phyloP scores from a whole-genome alignment of 257 asterid species.

The Solanum habrochaites region DNA sequence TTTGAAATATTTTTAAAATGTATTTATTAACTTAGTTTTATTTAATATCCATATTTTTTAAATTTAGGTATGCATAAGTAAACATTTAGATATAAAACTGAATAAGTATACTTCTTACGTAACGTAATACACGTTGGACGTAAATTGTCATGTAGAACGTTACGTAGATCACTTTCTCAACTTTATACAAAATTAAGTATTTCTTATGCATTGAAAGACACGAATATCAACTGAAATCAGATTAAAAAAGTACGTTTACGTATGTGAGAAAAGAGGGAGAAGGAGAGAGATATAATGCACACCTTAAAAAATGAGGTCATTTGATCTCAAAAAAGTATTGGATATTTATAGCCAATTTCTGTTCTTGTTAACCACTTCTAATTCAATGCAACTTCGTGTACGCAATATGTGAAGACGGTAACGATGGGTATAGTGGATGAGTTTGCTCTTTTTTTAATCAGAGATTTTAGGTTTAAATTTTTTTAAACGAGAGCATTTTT shows the following conservation, averaged over 20 bases:
- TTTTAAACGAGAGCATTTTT: too few species aligned
- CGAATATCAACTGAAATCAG: rapidly evolving
- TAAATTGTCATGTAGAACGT: not conserved
- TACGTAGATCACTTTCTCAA: not conserved
- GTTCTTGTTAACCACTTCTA: not conserved
- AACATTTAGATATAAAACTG: not conserved
- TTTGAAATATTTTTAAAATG: too few species aligned
- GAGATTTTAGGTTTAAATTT: too few species aligned
- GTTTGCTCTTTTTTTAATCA: too few species aligned
- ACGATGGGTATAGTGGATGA: rapidly evolving
- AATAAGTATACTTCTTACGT: rapidly evolving
- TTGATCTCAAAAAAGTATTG: not conserved
- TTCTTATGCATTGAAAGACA: too few species aligned
- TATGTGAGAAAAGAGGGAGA: not conserved
- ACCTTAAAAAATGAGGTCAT: not conserved
- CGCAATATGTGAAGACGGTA: not conserved
- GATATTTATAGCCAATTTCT: not conserved
- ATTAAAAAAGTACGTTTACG: too few species aligned
- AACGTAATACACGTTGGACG: not conserved
- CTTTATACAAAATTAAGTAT: not conserved
- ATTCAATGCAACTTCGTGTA: not conserved
- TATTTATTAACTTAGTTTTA: too few species aligned
- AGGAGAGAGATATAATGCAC: not conserved
- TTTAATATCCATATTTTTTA: too few species aligned
- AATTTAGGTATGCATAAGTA: not conserved